Evolutionary conservation across 495 filamentous ascomycete species (phyloP).

Genomic region (Penicillium alfredii): DNA sequence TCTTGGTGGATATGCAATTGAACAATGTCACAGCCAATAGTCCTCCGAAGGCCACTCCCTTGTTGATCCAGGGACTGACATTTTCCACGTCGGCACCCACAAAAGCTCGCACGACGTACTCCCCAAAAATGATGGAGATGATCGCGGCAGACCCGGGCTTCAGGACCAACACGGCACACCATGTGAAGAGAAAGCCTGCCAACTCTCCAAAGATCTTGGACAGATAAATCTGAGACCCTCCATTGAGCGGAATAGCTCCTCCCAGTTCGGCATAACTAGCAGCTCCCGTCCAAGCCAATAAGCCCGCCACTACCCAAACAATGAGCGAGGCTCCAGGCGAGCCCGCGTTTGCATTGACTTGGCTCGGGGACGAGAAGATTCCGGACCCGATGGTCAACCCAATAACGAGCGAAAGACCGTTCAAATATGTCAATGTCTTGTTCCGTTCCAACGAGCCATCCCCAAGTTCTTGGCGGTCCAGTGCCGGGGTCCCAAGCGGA

Average conservation of each 20-base stretch:
- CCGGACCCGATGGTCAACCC: slow-evolving; percentile 96
- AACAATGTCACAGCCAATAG: slow-evolving; percentile 70
- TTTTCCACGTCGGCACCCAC: slow-evolving; percentile 74
- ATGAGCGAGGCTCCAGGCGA: slow-evolving; percentile 87
- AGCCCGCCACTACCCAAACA: slow-evolving; percentile 82
- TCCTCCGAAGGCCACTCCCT: slow-evolving; percentile 74
- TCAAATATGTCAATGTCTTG: slow-evolving; percentile 91
- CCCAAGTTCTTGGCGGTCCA: slow-evolving; percentile 43
- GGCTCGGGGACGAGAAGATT: slow-evolving; percentile 91
- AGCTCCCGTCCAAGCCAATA: slow-evolving; percentile 93
- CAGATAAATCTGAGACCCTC: slow-evolving; percentile 87
- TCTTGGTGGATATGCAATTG: slow-evolving; percentile 84
- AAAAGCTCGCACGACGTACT: slow-evolving; percentile 83
- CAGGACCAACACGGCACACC: slow-evolving; percentile 89
- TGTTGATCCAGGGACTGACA: slow-evolving; percentile 81
- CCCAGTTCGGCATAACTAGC: slow-evolving; percentile 95
- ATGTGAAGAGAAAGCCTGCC: slow-evolving; percentile 87
- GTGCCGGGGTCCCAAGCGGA: slow-evolving; percentile 63
- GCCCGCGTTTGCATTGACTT: slow-evolving; percentile 88
- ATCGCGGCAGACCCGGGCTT: slow-evolving; percentile 93
- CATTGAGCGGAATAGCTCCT: slow-evolving; percentile 92
- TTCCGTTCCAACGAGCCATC: slow-evolving; percentile 77
- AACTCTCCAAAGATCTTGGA: slow-evolving; percentile 94
- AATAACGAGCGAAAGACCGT: slow-evolving; percentile 83
- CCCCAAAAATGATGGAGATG: slow-evolving; percentile 94